Percentiles rank a stretch among this genome's conserved stretches.
Conservation (phyloP, 345 rosid species). For the Nasturtium officinale region DNA sequence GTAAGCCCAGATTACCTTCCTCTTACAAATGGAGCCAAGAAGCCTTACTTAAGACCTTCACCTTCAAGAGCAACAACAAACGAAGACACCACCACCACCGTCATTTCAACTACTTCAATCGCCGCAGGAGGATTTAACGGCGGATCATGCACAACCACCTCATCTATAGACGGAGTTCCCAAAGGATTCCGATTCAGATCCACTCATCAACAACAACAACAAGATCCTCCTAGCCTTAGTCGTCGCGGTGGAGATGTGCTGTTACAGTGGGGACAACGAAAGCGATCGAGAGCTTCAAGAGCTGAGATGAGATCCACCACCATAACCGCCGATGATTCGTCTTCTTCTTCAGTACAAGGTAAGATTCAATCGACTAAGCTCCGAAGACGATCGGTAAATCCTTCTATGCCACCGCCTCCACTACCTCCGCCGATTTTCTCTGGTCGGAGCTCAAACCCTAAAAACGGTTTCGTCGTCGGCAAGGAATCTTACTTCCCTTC, state of each 20-base stretch:
- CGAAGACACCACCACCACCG: constrained; percentile 32
- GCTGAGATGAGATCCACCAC: constrained; percentile 55
- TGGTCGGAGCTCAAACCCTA: constrained; percentile 35
- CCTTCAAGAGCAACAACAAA: constrained; percentile 40
- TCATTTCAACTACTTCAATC: constrained; percentile 19
- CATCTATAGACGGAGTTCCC: constrained; percentile 29
- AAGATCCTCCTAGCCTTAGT: constrained; percentile 36
- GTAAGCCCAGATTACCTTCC: constrained; percentile 62
- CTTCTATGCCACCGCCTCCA: constrained; percentile 50
- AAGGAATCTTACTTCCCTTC: constrained; percentile 44
- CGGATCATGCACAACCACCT: constrained; percentile 40
- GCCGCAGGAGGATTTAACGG: constrained; percentile 45
- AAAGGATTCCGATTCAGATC: constrained; percentile 44
- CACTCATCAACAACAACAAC: constrained; percentile 13
- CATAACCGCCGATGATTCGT: constrained; percentile 49
- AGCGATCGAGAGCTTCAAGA: constrained; percentile 61
- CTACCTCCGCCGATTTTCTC: constrained; percentile 40
- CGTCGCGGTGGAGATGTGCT: constrained; percentile 53
- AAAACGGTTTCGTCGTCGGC: constrained; percentile 46
- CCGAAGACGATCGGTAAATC: constrained; percentile 41
- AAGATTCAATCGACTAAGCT: constrained; percentile 42
- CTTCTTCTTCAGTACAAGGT: constrained; percentile 55
- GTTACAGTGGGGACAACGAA: constrained; percentile 73
- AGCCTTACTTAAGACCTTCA: constrained; percentile 47
- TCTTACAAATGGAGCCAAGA: constrained; percentile 48